Base-by-base conservation (phyloP, 345 rosid genomes). In the Eucalyptus guilfoylei region DNA sequence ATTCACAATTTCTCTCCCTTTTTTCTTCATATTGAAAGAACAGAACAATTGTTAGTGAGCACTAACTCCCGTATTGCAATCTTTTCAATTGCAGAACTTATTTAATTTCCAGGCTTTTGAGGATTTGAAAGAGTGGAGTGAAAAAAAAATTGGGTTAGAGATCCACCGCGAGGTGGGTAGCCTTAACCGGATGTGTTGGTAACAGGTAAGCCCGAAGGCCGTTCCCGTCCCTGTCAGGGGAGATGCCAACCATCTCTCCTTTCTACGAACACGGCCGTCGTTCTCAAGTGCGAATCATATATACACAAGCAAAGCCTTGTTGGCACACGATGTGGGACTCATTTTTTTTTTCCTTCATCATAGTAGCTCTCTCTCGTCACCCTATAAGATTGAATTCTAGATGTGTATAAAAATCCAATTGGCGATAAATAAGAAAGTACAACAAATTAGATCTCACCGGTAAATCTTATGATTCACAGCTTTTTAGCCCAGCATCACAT, bases 231-330 rank as follows among this genome's bases (percentile, higher is more conserved):
- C 90, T 92, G 93, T 91, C 93, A 93, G 94, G 93, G 93, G 95
- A 92, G 91, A 92, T 92, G 92, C 93, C 93, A 92, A 92, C 91
- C 95, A 90, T 93, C 93, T 92, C 93, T 94, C 94, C 91, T 91
- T 92, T 87, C 58, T 72, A 86, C 91, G 90, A 90, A 90, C 91
- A 90, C 89, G 3, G 1, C 0, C 42, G 0, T 0, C 2, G 1
- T 67, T 89, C 80, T 88, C 86, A 5, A 40, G 6, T 9, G 47
- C 28, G 1, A 11, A 2, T 8, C 0, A 3, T 37, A 76, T 40
- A 40, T 76, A 21, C 1, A 23, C 8, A 13, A 21, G 47, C 85
- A 40, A 40, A 76, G 9, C 85, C 2, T 21, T 6, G 30, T 11
- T 2, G 0, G 0, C 15, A 6, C 2, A 0, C 47, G 85, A 76